Evolutionary conservation across 305 asterid genomes (phyloP).

Genomic region (Fraxinus ornus): DNA sequence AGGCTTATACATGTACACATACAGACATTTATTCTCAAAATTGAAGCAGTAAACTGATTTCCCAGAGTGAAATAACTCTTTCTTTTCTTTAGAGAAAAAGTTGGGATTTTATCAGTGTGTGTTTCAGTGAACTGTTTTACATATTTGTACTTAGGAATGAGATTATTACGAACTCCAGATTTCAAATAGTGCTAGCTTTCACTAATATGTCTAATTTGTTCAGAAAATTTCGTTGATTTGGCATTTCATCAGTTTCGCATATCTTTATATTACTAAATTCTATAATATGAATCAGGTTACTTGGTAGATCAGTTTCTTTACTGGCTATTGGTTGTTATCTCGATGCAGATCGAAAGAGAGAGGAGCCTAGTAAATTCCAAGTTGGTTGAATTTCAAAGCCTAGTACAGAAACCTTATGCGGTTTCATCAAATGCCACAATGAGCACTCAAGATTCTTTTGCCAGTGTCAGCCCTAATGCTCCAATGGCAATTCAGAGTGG

Average conservation of each 20-base stretch:
- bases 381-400: constrained; percentile 68
- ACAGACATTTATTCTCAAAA: neutral
- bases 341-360: constrained; percentile 75
- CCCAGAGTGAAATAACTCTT: neutral
- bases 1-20: neutral
- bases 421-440: constrained; percentile 42
- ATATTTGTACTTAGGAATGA: constrained; percentile 8
- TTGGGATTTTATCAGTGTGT: neutral
- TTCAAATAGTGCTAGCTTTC: neutral
- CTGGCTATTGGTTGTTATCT: constrained; percentile 25
- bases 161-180: too few species aligned
- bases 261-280: constrained; percentile 13
- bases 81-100: neutral
- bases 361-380: constrained; percentile 63
- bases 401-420: constrained; percentile 46
- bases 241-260: too few species aligned
- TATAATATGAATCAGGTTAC: neutral
- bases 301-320: neutral
- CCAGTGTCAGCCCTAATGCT: constrained; percentile 29
- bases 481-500: constrained; percentile 33
- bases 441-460: constrained; percentile 44
- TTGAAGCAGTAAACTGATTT: neutral
- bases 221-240: constrained; percentile 6
- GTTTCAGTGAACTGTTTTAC: neutral
- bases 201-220: neutral